Evolutionary conservation across 2,329 filamentous ascomycete species (phyloP), one percentile per base, ranked within the genome.

Genomic region (Neonectria faginata): DNA sequence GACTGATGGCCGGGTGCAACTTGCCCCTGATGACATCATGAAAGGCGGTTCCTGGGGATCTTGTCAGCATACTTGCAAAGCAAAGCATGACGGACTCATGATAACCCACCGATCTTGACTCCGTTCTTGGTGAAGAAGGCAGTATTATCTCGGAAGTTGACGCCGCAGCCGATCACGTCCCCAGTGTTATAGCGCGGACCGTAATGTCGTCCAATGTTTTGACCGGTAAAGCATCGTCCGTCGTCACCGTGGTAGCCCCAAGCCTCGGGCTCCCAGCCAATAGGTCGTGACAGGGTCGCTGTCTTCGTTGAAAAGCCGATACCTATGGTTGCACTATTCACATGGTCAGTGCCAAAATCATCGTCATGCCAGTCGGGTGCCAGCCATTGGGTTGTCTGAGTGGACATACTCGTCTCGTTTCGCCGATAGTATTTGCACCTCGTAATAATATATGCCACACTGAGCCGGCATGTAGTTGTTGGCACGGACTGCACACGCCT

Each of bases 381-480:
- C 39, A 5, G 14, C 58, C 29, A 33, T 27, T 33, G 55, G 33
- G 36, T 39, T 22, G 29, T 36, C 54, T 60, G 9, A 22, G 31
- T 45, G n/a, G 10, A 84, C 86, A 58, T 80, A 88, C 85, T 88
- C 86, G 47, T 87, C 85, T 67, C 80, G 79, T 73, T 84, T 86
- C 57, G 80, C 83, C 16, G 81, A 79, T 27, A 86, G 62, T 52
- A 89, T 81, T 16, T 80, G 80, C 25, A 91, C 85, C 76, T 99
- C 96, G 75, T 89, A 99, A 78, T 99, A 99, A 79, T 97, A 99
- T 64, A 99, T 91, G 2, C 96, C 96, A 70, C 92, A 96, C 74
- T 97, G 91, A 39, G 89, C 85, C 4, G 96, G 94, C 89, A 98
- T 97, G 53, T 90, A 88, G 76, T 94, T 85, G 77, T 99, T 92